These are phyloP conservation scores for Acrocalymma vagum DNA, from an alignment of 2,329 filamentous ascomycete genomes.

Conservation along the genomic window DNA sequence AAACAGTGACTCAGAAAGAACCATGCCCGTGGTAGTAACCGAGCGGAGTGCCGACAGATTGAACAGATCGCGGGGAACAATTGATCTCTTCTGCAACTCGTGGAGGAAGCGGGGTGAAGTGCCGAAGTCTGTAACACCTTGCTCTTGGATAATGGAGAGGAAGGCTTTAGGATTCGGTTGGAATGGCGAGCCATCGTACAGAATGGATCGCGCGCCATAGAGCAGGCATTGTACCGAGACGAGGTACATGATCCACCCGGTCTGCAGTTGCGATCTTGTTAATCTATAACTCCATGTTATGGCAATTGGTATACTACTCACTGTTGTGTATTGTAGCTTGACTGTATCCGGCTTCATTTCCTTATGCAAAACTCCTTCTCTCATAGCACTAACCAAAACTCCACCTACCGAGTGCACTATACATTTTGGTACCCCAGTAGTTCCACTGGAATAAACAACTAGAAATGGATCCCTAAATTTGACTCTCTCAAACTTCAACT, in stretches of 20 bases:
- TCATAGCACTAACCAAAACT: conserved; percentile 64
- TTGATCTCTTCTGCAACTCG: conserved; percentile 71
- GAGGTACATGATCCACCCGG: conserved; percentile 86
- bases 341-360: conserved; percentile 55
- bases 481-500: conserved; percentile 66
- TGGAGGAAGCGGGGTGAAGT: conserved; percentile 80
- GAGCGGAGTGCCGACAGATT: conserved; percentile 69
- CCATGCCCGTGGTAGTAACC: conserved; percentile 82
- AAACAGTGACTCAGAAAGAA: conserved; percentile 77
- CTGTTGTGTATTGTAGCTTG: conserved; percentile 66
- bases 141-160: conserved; percentile 68
- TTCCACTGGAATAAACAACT: conserved; percentile 81
- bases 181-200: conserved; percentile 89
- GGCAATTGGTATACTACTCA: conserved; percentile 22
- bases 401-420: conserved; percentile 82
- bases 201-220: conserved; percentile 67
- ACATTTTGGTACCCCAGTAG: conserved; percentile 84
- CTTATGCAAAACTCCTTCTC: conserved; percentile 68
- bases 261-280: no score
- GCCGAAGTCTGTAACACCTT: conserved; percentile 76
- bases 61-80: conserved; percentile 68
- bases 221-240: conserved; percentile 66
- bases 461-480: conserved; percentile 79
- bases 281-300: no score
- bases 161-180: conserved; percentile 71